Base-by-base conservation (phyloP, 306 rosid species). In the Ceratonia siliqua region DNA sequence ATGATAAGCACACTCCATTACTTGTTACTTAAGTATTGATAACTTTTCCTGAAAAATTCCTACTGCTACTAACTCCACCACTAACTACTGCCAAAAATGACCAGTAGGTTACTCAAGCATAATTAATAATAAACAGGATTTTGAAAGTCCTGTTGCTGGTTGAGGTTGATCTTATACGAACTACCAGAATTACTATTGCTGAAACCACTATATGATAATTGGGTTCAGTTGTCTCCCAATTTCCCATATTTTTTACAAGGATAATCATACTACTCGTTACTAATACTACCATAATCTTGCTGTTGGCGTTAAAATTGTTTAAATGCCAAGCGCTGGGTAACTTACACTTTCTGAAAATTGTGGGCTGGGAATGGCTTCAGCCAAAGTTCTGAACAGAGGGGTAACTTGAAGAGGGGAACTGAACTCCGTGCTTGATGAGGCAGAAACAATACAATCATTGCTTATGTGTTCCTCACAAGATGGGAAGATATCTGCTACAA, bases 331-430 rank as follows among this genome's bases (percentile, higher is more conserved):
- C 63, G 22, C 54, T 27, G 46, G 68, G 52, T 56, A 61, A 82
- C 98, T 92, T 87, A 92, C 98, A 78, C 98, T 92, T 84, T 92
- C 98, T 38, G 98, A 92, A 81, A 92, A 92, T 74, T 90, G 85
- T 48, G 98, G 98, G 78, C 92, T 92, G 54, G 94, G 98, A 63
- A 92, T 90, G 81, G 89, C 96, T 36, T 94, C 92, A 45, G 94
- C 92, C 82, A 88, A 87, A 71, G 96, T 88, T 84, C 91, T 88
- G 86, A 92, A 92, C 59, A 83, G 30, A 41, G 98, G 96, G 66
- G 87, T 88, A 46, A 92, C 96, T 77, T 87, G 90, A 80, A 82
- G 75, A 62, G 98, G 96, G 49, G 98, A 92, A 62, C 75, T 70
- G 67, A 92, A 90, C 73, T 82, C 93, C 36, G 78, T 59, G 64